These are phyloP conservation scores for Wickerhamomyces subpelliculosus DNA, from an alignment of 805 yeast genomes.

Conservation along the genomic window DNA sequence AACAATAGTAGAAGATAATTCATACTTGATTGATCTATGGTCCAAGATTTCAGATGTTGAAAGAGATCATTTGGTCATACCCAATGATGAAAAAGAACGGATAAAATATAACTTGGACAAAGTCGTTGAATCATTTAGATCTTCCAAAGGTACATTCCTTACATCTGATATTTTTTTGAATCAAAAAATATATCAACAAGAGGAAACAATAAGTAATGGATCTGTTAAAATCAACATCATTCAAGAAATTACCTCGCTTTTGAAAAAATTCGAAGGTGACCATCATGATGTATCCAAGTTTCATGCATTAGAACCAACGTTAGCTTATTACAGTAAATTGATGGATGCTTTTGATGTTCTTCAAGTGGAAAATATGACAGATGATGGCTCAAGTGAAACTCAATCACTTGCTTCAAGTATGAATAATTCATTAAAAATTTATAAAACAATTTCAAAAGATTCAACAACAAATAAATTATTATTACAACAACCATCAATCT, in stretches of 20 bases:
- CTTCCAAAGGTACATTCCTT: conserved; percentile 14
- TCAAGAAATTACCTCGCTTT: conserved; percentile 13
- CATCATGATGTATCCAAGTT: conserved; percentile 3
- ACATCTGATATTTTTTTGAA: conserved; percentile 11
- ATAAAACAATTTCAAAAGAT: not conserved
- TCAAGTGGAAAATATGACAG: conserved; percentile 1
- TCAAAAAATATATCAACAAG: conserved; percentile 7
- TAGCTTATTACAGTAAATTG: conserved; percentile 17
- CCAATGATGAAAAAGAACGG: conserved; percentile 6
- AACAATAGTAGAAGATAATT: not conserved
- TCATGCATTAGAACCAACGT: conserved; percentile 7
- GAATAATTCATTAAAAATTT: not conserved
- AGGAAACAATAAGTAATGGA: conserved; percentile 12
- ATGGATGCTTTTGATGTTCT: conserved; percentile 20
- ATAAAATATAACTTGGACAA: conserved; percentile 8
- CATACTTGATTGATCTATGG: not conserved
- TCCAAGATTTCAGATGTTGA: not conserved
- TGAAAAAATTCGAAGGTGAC: conserved; percentile 5
- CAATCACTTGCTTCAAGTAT: not conserved
- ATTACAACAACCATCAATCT: too few relatives aligned
- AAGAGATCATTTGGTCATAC: conserved; percentile 1
- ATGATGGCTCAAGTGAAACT: too few relatives aligned
- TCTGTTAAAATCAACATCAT: conserved; percentile 19
- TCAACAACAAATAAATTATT: not conserved
- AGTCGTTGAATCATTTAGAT: conserved; percentile 11